These are phyloP conservation scores for Amborella trichopoda DNA, from an alignment of 164 flowering plant genomes.

Conservation along the genomic window DNA sequence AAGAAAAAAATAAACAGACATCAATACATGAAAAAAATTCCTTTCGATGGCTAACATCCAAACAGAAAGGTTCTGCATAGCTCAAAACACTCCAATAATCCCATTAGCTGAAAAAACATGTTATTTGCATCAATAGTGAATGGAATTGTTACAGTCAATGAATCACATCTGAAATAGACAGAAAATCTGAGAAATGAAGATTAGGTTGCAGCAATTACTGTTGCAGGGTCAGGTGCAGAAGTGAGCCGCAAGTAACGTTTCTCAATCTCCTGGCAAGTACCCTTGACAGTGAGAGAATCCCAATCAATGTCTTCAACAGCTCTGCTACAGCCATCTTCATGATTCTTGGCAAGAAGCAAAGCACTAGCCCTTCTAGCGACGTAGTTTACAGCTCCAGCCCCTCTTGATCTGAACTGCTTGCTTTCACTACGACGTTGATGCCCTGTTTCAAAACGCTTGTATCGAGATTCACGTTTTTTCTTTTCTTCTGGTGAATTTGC, in stretches of 20 bases:
- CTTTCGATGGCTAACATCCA: too few species aligned
- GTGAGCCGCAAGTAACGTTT: slow-evolving; percentile 96
- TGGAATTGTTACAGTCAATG: background rate
- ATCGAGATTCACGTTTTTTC: slow-evolving; percentile 79
- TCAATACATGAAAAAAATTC: too few species aligned
- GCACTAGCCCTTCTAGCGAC: slow-evolving; percentile 55
- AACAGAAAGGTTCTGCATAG: too few species aligned
- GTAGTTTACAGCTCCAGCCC: slow-evolving; percentile 36
- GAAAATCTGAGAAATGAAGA: too few species aligned
- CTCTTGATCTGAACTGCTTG: slow-evolving; percentile 34
- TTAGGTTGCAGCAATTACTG: slow-evolving; percentile 31
- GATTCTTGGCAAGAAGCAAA: slow-evolving; percentile 43
- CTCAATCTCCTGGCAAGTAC: slow-evolving; percentile 96
- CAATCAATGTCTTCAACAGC: slow-evolving; percentile 99
- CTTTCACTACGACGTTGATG: slow-evolving; percentile 40
- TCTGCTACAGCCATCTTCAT: slow-evolving; percentile 47
- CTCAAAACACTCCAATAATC: too few species aligned
- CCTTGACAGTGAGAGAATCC: slow-evolving; percentile 93
- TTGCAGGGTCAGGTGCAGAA: slow-evolving; percentile 94
- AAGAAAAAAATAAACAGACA: too few species aligned
- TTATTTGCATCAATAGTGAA: background rate
- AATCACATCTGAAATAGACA: too few species aligned
- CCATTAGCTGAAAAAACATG: too few species aligned
- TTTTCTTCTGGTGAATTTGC: slow-evolving; percentile 83
- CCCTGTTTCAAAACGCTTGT: slow-evolving; percentile 74